Evolutionary conservation across 2,329 filamentous ascomycete species (phyloP), one percentile per base, ranked within the genome.

Genomic region (Apiospora pterosperma): DNA sequence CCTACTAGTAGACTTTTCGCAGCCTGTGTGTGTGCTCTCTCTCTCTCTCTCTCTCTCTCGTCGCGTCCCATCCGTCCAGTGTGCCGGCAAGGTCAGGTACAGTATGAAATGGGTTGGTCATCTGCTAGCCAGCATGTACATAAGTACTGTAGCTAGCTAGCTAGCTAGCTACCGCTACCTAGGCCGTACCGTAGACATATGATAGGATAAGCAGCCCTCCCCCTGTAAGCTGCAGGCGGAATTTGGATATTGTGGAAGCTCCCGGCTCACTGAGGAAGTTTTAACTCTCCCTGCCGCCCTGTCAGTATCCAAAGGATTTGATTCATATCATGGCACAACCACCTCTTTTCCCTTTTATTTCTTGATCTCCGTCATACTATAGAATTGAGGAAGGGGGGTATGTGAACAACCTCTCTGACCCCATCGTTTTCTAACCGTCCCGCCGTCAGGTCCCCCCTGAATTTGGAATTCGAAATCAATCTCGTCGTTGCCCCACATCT

Each of bases 381-480:
- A 34, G n/a, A n/a, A 34, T 55, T 34, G 28, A 7, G 21, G n/a
- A 10, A n/a, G n/a, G n/a, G n/a, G n/a, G n/a, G n/a, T n/a, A n/a
- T 55, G 48, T 55, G 34, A 34, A 55, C 28, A 55, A 34, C 14
- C n/a, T 31, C 19, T 21, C 21, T 11, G 19, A 16, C 48, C 44
- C 28, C 48, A 34, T 55, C 48, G 25, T 55, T 55, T 41, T 34
- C 14, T 16, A n/a, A n/a, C n/a, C n/a, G n/a, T n/a, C n/a, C n/a
- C n/a, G n/a, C n/a, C n/a, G n/a, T 55, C 25, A 31, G 25, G 48
- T 25, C 16, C 48, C 48, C 44, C 48, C 48, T 55, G 48, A 55
- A 55, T 55, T 55, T 55, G 48, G n/a, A 55, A 55, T 55, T 28
- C 48, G 48, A 55, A 55, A 55, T 55, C 48, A 55, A 55, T 55